A percentile compares a stretch with the other conserved stretches of the same genome.
Conservation (phyloP, 2,329 filamentous ascomycete species). For the Verticillium isaacii region DNA sequence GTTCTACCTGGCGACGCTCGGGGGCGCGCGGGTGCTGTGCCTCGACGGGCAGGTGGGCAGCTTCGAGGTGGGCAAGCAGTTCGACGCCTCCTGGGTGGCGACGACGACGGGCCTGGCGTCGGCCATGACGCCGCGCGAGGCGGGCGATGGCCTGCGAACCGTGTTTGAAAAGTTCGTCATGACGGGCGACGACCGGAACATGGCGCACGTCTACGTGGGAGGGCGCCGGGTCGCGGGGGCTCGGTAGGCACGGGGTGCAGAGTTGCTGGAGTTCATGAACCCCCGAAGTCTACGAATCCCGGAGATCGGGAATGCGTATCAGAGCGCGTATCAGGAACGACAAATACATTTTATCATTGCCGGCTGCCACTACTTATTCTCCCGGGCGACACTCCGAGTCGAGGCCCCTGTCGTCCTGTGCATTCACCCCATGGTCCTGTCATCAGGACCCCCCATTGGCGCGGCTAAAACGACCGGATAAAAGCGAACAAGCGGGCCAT, state of each 20-base stretch:
- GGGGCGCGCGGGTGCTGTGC: conserved; percentile 54
- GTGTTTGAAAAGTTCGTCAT: conserved; percentile 62
- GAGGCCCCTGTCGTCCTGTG: background rate
- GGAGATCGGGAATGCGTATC: too few relatives aligned
- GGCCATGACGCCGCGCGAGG: conserved; percentile 48
- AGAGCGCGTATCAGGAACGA: too few relatives aligned
- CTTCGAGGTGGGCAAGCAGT: conserved; percentile 56
- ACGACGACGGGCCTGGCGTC: conserved; percentile 21
- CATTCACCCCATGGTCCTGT: background rate
- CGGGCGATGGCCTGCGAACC: conserved; percentile 36
- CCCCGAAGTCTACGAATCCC: too few relatives aligned
- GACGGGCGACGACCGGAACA: conserved; percentile 62
- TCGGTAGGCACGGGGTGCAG: background rate
- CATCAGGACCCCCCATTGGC: background rate
- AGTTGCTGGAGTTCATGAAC: too few relatives aligned
- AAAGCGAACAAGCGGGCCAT: background rate
- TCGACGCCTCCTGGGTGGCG: conserved; percentile 51
- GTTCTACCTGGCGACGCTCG: conserved; percentile 57
- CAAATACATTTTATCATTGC: too few relatives aligned
- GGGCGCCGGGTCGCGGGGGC: conserved; percentile 23
- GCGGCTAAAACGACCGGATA: conserved; percentile 1
- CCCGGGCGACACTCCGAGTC: background rate
- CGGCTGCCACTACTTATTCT: background rate
- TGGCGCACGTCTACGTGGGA: conserved; percentile 47
- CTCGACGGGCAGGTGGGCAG: conserved; percentile 49